Evolutionary conservation across 1,139 yeast species (phyloP), one percentile per base, ranked within the genome.

Genomic region (Debaryomyces robertsiae): DNA sequence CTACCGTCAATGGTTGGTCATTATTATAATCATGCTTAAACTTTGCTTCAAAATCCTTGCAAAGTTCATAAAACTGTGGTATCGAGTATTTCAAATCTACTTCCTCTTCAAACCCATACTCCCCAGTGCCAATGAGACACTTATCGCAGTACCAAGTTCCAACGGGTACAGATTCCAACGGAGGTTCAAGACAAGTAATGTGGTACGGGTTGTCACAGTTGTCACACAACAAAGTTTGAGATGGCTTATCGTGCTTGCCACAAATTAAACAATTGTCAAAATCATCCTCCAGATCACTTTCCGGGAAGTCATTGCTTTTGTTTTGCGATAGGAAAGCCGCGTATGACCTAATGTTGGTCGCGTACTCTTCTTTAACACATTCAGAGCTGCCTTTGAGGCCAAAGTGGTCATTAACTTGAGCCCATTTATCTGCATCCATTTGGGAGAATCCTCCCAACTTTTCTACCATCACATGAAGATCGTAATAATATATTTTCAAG

Each of bases 101-200:
- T 15, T 84, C 81, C 48, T 87, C 95, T 50, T 85, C 91, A 60
- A 91, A 91, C 0, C 95, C 96, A 57, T 89, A 91, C 50, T 84
- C 93, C 1, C 95, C 94, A 2, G 91, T 85, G 0, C 96, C 96
- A 5, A 86, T 73, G 11, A 91, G 67, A 59, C 98, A 91, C 46
- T 77, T 77, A 36, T 83, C 84, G 60, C 98, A 91, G 55, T 73
- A 84, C 96, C 96, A 90, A 24, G 70, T 73, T 3, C 79, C 78
- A 13, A 66, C 57, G 0, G 90, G 90, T 1, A 82, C 61, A 2
- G 52, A 49, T 14, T 46, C 55, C 22, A 82, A 52, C 1, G 81
- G 80, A 1, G 84, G 80, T 1, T 67, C 63, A 9, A 88, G 63
- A 54, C 96, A 88, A 32, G 66, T 60, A 61, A 71, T 69, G 57